Evolutionary conservation across 176 grass and related monocot species (phyloP), one percentile per base, ranked within the genome.

Genomic region (Melocanna baccifera): DNA sequence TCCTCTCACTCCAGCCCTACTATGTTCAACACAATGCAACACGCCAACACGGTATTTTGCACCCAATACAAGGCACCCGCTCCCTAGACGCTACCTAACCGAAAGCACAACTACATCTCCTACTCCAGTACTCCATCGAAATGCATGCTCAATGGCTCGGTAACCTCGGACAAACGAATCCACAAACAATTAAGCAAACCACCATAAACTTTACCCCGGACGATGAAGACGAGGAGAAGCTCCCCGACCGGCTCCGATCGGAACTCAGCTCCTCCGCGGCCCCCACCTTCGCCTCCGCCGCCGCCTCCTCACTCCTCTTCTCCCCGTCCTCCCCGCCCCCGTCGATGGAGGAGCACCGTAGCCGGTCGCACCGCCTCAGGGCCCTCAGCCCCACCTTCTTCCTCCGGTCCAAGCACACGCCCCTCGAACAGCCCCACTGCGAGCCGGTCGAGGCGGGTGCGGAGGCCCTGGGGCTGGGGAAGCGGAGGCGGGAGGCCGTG

Each of bases 281-380:
- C 40, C 71, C 89, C 52, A 78, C 84, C 62, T 86, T 78, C 0
- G 87, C 8, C 55, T 91, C 89, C 3, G 77, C 64, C 7, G 87
- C 39, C 61, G 85, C 85, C 78, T 86, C 87, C 25, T 85, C 90
- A 40, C 69, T 12, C 65, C 66, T 62, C 71, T 90, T 92, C 59
- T 88, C 88, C 58, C 46, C 79, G 3, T 94, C 90, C 10, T 88
- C 86, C 15, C 66, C 89, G 26, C 73, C 84, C 28, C 86, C 88
- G 28, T 88, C 86, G n/a, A 63, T 69, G 26, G 93, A 92, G 76
- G 90, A 94, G 88, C 90, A 86, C 28, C 85, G 78, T 41, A 87
- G 64, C 43, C 88, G 58, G 47, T 90, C 85, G 52, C 76, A 81
- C 30, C 75, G 83, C 80, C 86, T 86, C 57, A 45, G 22, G 45